Evolutionary conservation across 768 basidiomycete genomes (phyloP).

Genomic region (Rhizopogon vesiculosus): DNA sequence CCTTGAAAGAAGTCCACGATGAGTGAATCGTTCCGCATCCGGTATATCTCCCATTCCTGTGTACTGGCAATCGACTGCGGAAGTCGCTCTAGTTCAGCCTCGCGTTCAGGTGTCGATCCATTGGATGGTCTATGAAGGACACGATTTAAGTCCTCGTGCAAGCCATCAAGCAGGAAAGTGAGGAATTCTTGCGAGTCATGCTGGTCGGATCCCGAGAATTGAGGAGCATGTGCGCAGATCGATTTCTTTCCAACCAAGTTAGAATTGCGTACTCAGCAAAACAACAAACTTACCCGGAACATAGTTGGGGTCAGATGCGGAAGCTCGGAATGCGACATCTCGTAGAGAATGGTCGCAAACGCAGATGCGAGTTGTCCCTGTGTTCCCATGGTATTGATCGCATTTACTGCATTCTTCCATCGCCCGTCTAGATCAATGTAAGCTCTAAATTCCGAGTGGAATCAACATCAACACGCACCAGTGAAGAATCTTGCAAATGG

Average conservation of each 20-base stretch:
- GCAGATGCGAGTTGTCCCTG: slow-evolving; percentile 77
- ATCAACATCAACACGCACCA: slow-evolving; percentile 42
- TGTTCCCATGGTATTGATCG: slow-evolving; percentile 80
- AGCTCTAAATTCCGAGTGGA: background rate
- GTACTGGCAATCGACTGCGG: slow-evolving; percentile 87
- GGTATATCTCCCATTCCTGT: slow-evolving; percentile 90
- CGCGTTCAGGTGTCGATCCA: slow-evolving; percentile 69
- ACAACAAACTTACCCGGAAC: slow-evolving; percentile 67
- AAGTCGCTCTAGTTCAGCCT: slow-evolving; percentile 83
- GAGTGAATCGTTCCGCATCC: slow-evolving; percentile 84
- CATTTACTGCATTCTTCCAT: slow-evolving; percentile 83
- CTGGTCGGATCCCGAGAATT: slow-evolving; percentile 85
- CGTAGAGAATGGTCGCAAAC: slow-evolving; percentile 78
- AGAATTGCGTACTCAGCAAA: background rate
- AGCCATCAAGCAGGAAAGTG: slow-evolving; percentile 87
- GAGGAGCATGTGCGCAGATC: slow-evolving; percentile 54
- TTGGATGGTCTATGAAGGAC: slow-evolving; percentile 67
- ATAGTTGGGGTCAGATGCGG: slow-evolving; percentile 76
- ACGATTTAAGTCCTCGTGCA: slow-evolving; percentile 86
- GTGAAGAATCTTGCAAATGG: slow-evolving; percentile 93
- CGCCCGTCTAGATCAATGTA: slow-evolving; percentile 51
- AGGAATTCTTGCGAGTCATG: slow-evolving; percentile 99
- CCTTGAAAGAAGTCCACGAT: slow-evolving; percentile 98
- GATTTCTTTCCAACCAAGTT: slow-evolving; percentile 37
- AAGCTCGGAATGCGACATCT: slow-evolving; percentile 86